phyloP scores from a whole-genome alignment of 371 early-diverging fungal genomes.

The Amoeboaphelidium occidentale region DNA sequence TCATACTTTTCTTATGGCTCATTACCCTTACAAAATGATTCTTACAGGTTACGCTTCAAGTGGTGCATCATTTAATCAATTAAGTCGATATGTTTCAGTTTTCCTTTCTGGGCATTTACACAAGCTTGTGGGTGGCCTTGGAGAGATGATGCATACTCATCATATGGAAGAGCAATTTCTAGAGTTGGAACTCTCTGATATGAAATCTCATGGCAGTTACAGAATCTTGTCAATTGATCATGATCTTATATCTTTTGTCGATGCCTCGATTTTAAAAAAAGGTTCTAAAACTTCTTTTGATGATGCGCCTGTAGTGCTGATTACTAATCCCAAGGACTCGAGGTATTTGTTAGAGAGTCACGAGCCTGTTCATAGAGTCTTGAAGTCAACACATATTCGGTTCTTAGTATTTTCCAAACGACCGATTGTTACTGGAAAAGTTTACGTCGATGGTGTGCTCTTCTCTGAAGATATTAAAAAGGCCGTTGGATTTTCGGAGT shows the following conservation, averaged over 20 bases:
- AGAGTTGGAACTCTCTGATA: constrained; percentile 62
- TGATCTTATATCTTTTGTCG: constrained; percentile 55
- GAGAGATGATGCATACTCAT: constrained; percentile 6
- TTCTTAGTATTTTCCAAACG: constrained; percentile 31
- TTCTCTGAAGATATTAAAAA: constrained; percentile 12
- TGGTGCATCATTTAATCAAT: constrained; percentile 28
- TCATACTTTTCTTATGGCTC: constrained; percentile 39
- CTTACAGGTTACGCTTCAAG: constrained; percentile 34
- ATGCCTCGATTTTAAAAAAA: constrained; percentile 14
- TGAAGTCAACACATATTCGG: constrained; percentile 37
- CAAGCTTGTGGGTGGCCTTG: constrained; percentile 31
- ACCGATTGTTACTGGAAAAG: constrained; percentile 9
- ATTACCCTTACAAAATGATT: constrained; percentile 63
- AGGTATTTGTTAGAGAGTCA: constrained; percentile 35
- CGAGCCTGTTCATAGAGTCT: constrained; percentile 38
- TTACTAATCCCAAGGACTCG: constrained; percentile 71
- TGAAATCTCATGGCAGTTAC: constrained; percentile 56
- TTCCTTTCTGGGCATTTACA: constrained; percentile 76
- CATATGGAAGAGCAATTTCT: constrained; percentile 24
- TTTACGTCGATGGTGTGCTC: constrained; percentile 22
- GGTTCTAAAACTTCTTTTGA: not conserved
- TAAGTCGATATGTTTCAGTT: constrained; percentile 31
- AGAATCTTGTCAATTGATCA: constrained; percentile 65
- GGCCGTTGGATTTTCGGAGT: constrained; percentile 17
- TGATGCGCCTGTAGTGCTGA: constrained; percentile 46